Conservation (phyloP, 1,284 basidiomycete species). For the Taiwanofungus camphoratus region DNA sequence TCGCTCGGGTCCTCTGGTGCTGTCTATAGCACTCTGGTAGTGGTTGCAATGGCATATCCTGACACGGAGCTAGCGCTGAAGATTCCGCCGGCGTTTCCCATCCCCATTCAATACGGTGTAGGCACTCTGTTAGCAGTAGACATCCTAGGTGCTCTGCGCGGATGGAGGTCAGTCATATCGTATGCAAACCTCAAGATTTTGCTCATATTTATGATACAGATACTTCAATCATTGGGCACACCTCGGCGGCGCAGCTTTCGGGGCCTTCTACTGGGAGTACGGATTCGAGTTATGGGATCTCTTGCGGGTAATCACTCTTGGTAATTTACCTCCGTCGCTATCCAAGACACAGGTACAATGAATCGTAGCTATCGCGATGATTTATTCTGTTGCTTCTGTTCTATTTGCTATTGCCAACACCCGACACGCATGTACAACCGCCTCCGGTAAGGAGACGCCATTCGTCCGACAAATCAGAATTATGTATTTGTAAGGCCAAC, state of each 20-base stretch:
- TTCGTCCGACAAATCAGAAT: too few relatives aligned
- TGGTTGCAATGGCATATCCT: conserved; percentile 80
- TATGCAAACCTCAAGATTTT: too few relatives aligned
- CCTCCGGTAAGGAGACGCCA: too few relatives aligned
- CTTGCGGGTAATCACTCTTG: conserved; percentile 2
- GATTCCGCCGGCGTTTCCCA: conserved; percentile 70
- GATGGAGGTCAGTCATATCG: conserved; percentile 66
- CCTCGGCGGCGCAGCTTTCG: conserved; percentile 75
- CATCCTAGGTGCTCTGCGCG: conserved; percentile 65
- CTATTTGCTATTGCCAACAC: too few relatives aligned
- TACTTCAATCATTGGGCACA: conserved; percentile 79
- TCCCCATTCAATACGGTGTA: conserved; percentile 79
- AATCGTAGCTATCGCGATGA: too few relatives aligned
- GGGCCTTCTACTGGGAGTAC: conserved; percentile 57
- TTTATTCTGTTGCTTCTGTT: not conserved
- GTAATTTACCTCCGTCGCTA: conserved; percentile 2
- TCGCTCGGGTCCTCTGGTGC: conserved; percentile 84
- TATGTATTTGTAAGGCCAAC: too few relatives aligned
- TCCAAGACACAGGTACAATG: not conserved
- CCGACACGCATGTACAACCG: too few relatives aligned
- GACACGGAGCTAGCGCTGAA: conserved; percentile 72
- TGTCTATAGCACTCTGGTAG: conserved; percentile 71
- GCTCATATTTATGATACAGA: conserved; percentile 21
- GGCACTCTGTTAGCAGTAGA: conserved; percentile 67
- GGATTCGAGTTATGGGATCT: conserved; percentile 52